Evolutionary conservation across 257 asterid genomes (phyloP).

Genomic region (Eucommia ulmoides): DNA sequence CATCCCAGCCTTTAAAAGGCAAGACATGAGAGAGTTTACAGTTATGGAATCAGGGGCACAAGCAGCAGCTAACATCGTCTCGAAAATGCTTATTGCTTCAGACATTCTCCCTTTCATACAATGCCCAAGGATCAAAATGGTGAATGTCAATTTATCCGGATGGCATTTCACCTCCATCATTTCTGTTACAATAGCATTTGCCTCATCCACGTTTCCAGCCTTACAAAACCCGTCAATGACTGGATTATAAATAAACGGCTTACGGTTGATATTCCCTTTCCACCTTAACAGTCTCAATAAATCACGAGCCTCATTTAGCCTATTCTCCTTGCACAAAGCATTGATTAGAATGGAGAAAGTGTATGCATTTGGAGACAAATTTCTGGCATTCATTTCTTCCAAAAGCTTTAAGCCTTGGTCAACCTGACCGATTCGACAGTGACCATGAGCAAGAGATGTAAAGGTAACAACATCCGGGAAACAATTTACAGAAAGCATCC

Average conservation of each 20-base stretch:
- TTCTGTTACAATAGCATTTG: constrained; percentile 53
- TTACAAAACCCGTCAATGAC: constrained; percentile 83
- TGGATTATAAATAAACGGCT: constrained; percentile 75
- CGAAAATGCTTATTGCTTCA: constrained; percentile 55
- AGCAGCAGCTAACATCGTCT: constrained; percentile 59
- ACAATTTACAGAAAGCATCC: constrained; percentile 34
- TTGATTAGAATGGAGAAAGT: constrained; percentile 61
- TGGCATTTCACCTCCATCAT: constrained; percentile 73
- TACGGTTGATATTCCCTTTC: constrained; percentile 53
- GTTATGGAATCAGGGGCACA: constrained; percentile 66
- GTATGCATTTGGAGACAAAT: constrained; percentile 45
- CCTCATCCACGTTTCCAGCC: constrained; percentile 77
- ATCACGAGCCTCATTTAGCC: constrained; percentile 63
- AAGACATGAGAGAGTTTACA: constrained; percentile 30
- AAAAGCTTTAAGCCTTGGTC: constrained; percentile 49
- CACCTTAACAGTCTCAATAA: constrained; percentile 39
- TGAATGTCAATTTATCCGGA: constrained; percentile 80
- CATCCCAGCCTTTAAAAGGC: constrained; percentile 92
- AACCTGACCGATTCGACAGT: constrained; percentile 57
- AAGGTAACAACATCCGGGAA: constrained; percentile 68
- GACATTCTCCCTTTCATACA: constrained; percentile 93
- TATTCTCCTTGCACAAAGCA: constrained; percentile 66
- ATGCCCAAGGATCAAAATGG: constrained; percentile 84
- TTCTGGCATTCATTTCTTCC: constrained; percentile 52
- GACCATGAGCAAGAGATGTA: constrained; percentile 67